phyloP scores from a whole-genome alignment of 495 filamentous ascomycete species.

The Terfezia claveryi region DNA sequence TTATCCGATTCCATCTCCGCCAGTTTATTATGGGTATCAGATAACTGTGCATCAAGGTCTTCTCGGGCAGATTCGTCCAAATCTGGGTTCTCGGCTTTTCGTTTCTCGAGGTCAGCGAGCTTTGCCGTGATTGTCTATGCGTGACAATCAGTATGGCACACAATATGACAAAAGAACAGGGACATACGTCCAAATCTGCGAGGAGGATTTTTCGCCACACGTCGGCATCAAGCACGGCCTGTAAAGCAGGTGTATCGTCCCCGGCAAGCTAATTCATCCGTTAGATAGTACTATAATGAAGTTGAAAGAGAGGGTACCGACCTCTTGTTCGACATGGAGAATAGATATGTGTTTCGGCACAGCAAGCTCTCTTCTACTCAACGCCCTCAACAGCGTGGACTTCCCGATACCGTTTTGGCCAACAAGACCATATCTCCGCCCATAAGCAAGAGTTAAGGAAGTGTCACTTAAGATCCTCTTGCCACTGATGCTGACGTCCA shows the following conservation, averaged over 20 bases:
- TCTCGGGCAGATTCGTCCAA: conserved; percentile 21
- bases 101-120: conserved; percentile 52
- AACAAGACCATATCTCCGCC: conserved; percentile 86
- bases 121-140: conserved; percentile 53
- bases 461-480: conserved; percentile 78
- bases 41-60: conserved; percentile 69
- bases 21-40: conserved; percentile 77
- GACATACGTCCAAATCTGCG: conserved; percentile 41
- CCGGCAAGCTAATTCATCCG: conserved; percentile 46
- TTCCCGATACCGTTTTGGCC: conserved; percentile 99
- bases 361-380: conserved; percentile 81
- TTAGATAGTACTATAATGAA: conserved; percentile 8
- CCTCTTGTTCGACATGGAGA: conserved; percentile 96
- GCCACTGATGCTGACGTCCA: conserved; percentile 83
- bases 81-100: conserved; percentile 45
- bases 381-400: conserved; percentile 72
- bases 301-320: conserved; percentile 20
- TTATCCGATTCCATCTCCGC: conserved; percentile 99
- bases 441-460: conserved; percentile 71
- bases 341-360: conserved; percentile 96
- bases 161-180: conserved; percentile 8
- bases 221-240: conserved; percentile 92
- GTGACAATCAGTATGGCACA: conserved; percentile 16
- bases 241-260: conserved; percentile 85
- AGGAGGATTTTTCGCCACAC: conserved; percentile 96